Evolutionary conservation across 2,329 filamentous ascomycete species (phyloP).

Genomic region (Paecilomyces sp.): DNA sequence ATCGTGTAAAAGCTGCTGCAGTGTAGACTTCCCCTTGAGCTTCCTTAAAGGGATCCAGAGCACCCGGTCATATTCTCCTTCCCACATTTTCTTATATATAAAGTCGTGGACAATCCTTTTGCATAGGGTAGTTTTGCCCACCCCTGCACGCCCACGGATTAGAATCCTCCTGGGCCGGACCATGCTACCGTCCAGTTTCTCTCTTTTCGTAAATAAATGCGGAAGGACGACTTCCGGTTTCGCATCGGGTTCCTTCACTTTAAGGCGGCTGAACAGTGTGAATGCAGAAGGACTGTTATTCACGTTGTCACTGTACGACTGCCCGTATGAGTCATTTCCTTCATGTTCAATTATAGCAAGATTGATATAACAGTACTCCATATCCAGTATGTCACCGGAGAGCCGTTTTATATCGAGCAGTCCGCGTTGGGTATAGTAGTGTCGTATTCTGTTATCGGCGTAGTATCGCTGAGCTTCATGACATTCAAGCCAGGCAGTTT

Average conservation of each 20-base stretch:
- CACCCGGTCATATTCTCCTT: background rate
- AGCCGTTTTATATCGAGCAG: constrained; percentile 26
- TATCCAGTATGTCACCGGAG: constrained; percentile 22
- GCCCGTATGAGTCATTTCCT: background rate
- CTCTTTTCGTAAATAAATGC: constrained; percentile 20
- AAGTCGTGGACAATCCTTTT: constrained; percentile 35
- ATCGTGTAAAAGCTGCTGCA: background rate
- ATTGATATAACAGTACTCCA: constrained; percentile 34
- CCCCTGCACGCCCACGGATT: constrained; percentile 30
- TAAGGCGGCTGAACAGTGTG: constrained; percentile 20
- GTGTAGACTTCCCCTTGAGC: background rate
- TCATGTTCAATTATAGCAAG: constrained; percentile 26
- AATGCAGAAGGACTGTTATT: constrained; percentile 12
- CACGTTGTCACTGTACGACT: background rate
- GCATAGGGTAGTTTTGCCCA: constrained; percentile 35
- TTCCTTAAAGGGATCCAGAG: background rate
- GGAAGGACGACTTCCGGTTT: constrained; percentile 11
- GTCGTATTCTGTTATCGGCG: background rate
- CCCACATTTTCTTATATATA: constrained; percentile 4
- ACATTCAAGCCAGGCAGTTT: background rate
- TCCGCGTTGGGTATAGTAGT: constrained; percentile 8
- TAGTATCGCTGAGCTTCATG: background rate
- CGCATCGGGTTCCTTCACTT: constrained; percentile 15
- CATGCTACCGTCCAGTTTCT: constrained; percentile 5
- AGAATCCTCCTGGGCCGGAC: constrained; percentile 24